Evolutionary conservation across 805 yeast species (phyloP), one percentile per base, ranked within the genome.

Genomic region (Candida sithepensis): DNA sequence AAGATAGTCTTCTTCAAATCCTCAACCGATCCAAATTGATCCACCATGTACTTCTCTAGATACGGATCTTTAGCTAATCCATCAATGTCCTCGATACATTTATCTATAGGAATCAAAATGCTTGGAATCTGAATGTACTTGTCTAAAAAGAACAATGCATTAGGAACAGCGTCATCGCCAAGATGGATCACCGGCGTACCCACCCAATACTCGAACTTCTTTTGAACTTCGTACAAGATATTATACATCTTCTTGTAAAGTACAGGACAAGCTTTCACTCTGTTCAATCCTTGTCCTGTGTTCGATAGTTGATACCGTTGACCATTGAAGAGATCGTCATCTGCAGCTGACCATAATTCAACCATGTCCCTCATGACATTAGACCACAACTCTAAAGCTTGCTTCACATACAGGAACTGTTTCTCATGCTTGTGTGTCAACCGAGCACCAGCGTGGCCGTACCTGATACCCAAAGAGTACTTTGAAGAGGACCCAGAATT

Each of bases 111-210:
- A 39, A 81, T 85, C 55, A 86, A 66, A 33, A 86, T 85, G 43
- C 83, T 75, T 26, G 94, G 94, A 2, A 87, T 88, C 63, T 86
- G 95, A 26, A 84, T 77, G 61, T 86, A 86, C 61, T 87, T 86
- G 64, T 86, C 94, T 44, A 86, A 66, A 69, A 86, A 86, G 60
- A 85, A 85, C 50, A 87, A 63, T 0, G 92, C 90, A 62, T 86
- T 86, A 2, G 95, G 95, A 4, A 86, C 95, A 1, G 91, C 86
- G 56, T 82, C 85, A 63, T 86, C 95, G 37, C 94, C 95, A 16
- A 87, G 60, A 64, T 86, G 95, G 21, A 86, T 85, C 20, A 84
- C 92, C 14, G 86, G 79, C 4, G 88, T 81, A 2, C 95, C 95
- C 30, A 86, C 84, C 92, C 94, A 86, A 2, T 76, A 68, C 16